Conservation (phyloP, 2,329 filamentous ascomycete species). For the Pseudohalonectria lignicola region DNA sequence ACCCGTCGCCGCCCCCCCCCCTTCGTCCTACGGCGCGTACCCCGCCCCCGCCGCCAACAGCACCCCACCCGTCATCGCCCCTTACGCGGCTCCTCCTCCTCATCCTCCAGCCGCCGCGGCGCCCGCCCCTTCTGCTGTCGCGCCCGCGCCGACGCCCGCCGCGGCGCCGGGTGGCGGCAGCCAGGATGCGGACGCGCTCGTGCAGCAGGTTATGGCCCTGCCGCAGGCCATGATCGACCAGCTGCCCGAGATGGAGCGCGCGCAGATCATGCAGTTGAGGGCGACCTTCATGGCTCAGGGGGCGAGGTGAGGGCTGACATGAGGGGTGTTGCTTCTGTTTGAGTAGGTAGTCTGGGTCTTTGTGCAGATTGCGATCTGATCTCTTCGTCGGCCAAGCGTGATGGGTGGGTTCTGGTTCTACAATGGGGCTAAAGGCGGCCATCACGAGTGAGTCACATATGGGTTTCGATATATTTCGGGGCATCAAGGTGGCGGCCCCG, state of each 20-base stretch:
- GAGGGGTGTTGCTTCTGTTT: too few species aligned
- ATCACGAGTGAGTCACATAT: too few species aligned
- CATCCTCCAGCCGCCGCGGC: too few species aligned
- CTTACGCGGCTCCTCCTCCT: slow-evolving; percentile 19
- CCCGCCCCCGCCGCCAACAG: slow-evolving; percentile 10
- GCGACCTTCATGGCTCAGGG: slow-evolving; percentile 27
- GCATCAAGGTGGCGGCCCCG: too few species aligned
- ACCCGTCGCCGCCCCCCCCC: slow-evolving; percentile 25
- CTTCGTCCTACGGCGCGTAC: slow-evolving; percentile 6
- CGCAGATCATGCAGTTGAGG: slow-evolving; percentile 69
- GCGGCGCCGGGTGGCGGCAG: slow-evolving; percentile 23
- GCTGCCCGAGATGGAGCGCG: slow-evolving; percentile 62
- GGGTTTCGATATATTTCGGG: too few species aligned
- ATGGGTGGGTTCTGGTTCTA: too few species aligned
- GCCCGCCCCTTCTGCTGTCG: slow-evolving; percentile 24
- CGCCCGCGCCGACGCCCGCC: slow-evolving; percentile 19
- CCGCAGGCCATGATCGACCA: slow-evolving; percentile 71
- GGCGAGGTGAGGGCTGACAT: too few species aligned
- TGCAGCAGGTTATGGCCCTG: slow-evolving; percentile 73
- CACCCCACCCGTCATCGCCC: slow-evolving; percentile 11
- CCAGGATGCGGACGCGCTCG: slow-evolving; percentile 58
- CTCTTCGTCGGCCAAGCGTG: too few species aligned
- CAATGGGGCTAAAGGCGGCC: too few species aligned
- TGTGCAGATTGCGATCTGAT: too few species aligned
- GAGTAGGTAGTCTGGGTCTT: too few species aligned